Evolutionary conservation across 176 grass and related monocot species (phyloP), one percentile per base, ranked within the genome.

Genomic region (Saccharum officinarum): DNA sequence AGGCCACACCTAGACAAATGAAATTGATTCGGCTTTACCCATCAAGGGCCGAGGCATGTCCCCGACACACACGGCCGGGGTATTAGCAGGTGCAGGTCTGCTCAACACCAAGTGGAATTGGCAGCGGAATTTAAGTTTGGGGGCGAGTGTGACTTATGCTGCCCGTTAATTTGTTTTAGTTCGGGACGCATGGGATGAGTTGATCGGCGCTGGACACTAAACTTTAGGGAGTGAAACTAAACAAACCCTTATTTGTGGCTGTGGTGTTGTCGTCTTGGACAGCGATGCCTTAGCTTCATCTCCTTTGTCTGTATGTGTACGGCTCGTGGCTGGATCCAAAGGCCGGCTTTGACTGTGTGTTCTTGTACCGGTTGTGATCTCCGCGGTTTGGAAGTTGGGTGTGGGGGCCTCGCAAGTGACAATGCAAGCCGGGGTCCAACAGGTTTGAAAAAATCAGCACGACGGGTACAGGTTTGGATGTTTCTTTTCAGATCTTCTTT

Each of bases 321-420:
- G 65, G 39, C 50, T 50, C 52, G 5, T 83, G n/a, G 73, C 25
- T 28, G 39, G 67, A 39, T 83, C 50, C 86, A 77, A 83, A 77
- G 31, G 72, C 50, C 30, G 31, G 25, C 23, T 26, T 72, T 82
- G 12, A n/a, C 34, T 7, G 5, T 54, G 1, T 11, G n/a, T 8
- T 45, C 2, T 26, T 71, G 47, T 50, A 1, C 47, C 1, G 47
- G 47, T 17, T 17, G 15, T 17, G 47, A 40, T 14, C 4, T n/a
- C 37, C 37, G 8, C 18, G 36, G 36, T 22, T 67, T 36, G 22
- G 63, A 60, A 8, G 33, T 6, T 15, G 62, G 28, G 62, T 66
- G 6, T 0, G 14, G 60, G n/a, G 31, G 5, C 7, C 12, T 67
- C 16, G 31, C 31, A 9, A 18, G 34, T 20, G 65, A 38, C 66